phyloP scores from a whole-genome alignment of 768 basidiomycete species.

The Austroboletus eburneus region DNA sequence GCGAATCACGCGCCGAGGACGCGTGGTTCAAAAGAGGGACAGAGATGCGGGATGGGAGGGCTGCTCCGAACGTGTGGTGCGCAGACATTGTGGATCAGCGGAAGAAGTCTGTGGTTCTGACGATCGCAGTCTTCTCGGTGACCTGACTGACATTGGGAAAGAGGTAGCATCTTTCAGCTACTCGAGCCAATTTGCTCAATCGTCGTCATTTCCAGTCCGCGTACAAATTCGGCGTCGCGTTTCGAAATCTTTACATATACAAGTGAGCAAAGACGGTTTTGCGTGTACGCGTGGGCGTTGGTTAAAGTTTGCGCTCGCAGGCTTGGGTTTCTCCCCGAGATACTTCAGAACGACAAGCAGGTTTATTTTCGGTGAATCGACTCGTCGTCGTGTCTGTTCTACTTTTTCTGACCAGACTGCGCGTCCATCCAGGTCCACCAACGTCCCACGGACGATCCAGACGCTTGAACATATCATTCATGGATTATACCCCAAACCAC shows the following conservation, averaged over 20 bases:
- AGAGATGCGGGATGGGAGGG: conserved; percentile 53
- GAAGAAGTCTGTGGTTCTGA: neutral
- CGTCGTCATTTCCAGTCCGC: conserved; percentile 57
- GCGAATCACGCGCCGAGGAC: conserved; percentile 16
- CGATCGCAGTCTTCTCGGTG: conserved; percentile 53
- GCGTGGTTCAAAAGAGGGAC: conserved; percentile 45
- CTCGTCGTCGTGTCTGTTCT: neutral
- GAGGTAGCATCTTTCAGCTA: conserved; percentile 38
- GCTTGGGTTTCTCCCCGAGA: conserved; percentile 60
- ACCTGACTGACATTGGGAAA: conserved; percentile 49
- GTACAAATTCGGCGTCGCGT: conserved; percentile 52
- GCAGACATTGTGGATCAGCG: conserved; percentile 15
- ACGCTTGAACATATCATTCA: conserved; percentile 70
- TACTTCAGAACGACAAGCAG: conserved; percentile 38
- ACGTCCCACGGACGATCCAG: conserved; percentile 74
- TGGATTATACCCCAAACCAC: conserved; percentile 61
- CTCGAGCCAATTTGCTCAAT: neutral
- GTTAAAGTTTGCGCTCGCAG: conserved; percentile 31
- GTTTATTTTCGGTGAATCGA: conserved; percentile 58
- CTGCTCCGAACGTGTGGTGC: conserved; percentile 61
- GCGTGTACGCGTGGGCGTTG: neutral
- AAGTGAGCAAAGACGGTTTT: too few relatives aligned
- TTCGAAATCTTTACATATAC: conserved; percentile 65
- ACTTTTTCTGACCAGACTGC: neutral
- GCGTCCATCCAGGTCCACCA: conserved; percentile 51